Conservation (phyloP, 805 yeast genomes). For the Teunomyces barrocoloradensis region DNA sequence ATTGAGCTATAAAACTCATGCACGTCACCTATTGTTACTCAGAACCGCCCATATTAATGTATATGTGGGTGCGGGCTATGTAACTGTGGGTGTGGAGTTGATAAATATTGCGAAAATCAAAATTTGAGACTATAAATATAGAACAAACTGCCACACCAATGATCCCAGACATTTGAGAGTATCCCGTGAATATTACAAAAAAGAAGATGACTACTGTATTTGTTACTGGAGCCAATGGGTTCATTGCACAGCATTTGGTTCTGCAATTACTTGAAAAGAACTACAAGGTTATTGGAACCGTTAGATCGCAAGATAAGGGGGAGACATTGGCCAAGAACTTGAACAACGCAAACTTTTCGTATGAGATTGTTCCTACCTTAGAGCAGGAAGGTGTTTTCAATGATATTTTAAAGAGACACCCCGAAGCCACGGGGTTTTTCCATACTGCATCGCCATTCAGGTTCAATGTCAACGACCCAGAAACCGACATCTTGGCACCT, state of each 20-base stretch:
- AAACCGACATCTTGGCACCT: conserved; percentile 50
- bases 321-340: conserved; percentile 14
- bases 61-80: not conserved
- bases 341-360: conserved; percentile 18
- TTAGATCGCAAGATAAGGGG: conserved; percentile 31
- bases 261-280: conserved; percentile 36
- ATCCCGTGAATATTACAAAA: too few relatives aligned
- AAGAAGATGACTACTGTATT: conserved; percentile 15
- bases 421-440: conserved; percentile 42
- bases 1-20: not conserved
- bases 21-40: not conserved
- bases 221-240: conserved; percentile 55
- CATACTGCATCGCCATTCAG: conserved; percentile 54
- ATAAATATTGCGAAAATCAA: not conserved
- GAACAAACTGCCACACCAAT: not conserved
- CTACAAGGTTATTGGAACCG: conserved; percentile 53
- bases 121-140: not conserved
- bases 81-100: not conserved
- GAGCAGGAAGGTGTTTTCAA: conserved; percentile 44
- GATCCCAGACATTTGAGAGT: too few relatives aligned
- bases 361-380: conserved; percentile 32
- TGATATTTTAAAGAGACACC: conserved; percentile 38
- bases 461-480: conserved; percentile 41
- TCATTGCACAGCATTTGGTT: conserved; percentile 50
- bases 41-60: not conserved